Conservation (phyloP, 495 filamentous ascomycete genomes). For the Pyrenula massariospora region DNA sequence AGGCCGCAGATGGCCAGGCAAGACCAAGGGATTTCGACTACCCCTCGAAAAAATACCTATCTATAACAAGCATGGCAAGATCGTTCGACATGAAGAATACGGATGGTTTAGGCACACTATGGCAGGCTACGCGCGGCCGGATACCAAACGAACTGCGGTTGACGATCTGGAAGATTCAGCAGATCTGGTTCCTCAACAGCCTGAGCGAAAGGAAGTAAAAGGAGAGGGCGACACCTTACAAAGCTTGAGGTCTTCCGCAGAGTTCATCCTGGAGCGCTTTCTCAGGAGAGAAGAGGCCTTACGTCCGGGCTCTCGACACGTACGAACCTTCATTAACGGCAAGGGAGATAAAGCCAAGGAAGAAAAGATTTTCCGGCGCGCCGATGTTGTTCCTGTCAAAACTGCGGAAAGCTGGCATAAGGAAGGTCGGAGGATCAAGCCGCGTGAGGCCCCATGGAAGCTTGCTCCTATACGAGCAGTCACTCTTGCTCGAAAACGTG, state of each 20-base stretch:
- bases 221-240: slow-evolving; percentile 71
- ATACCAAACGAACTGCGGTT: slow-evolving; percentile 45
- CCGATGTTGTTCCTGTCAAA: slow-evolving; percentile 73
- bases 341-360: slow-evolving; percentile 55
- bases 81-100: slow-evolving; percentile 54
- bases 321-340: slow-evolving; percentile 60
- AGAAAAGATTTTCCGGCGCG: slow-evolving; percentile 70
- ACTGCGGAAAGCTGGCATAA: slow-evolving; percentile 97
- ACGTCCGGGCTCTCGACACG: slow-evolving; percentile 50
- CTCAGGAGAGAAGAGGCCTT: slow-evolving; percentile 89
- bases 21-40: slow-evolving; percentile 78
- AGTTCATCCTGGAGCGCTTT: slow-evolving; percentile 79
- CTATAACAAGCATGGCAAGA: slow-evolving; percentile 58
- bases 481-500: slow-evolving; percentile 76
- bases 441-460: slow-evolving; percentile 68
- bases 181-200: slow-evolving; percentile 60
- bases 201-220: slow-evolving; percentile 54
- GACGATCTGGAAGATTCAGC: slow-evolving; percentile 70
- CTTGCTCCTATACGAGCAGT: slow-evolving; percentile 82
- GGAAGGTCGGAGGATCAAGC: slow-evolving; percentile 68
- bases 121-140: slow-evolving; percentile 54
- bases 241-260: slow-evolving; percentile 73
- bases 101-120: slow-evolving; percentile 85
- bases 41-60: slow-evolving; percentile 66
- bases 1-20: slow-evolving; percentile 71